These are phyloP conservation scores for Rhizopogon vinicolor DNA, from an alignment of 768 basidiomycete genomes.

Conservation along the genomic window DNA sequence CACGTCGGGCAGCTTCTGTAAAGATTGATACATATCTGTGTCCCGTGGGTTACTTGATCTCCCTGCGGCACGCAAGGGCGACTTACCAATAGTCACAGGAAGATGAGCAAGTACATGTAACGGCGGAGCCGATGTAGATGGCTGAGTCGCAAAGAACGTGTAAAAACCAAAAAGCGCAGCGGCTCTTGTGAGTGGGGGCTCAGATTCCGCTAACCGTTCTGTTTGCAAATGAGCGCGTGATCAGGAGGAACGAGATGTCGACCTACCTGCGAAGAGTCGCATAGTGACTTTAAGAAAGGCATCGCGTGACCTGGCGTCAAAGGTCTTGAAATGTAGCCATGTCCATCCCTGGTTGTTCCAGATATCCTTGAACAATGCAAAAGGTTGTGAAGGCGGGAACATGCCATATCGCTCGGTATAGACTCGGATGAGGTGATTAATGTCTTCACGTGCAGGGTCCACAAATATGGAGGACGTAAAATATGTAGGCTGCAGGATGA, in stretches of 20 bases:
- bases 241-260: background rate
- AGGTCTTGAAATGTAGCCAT: conserved; percentile 71
- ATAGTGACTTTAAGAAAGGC: conserved; percentile 54
- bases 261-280: conserved; percentile 65
- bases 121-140: conserved; percentile 45
- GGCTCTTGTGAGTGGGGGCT: conserved; percentile 50
- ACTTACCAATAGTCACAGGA: conserved; percentile 56
- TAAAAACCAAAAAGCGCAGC: conserved; percentile 68
- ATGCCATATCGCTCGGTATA: conserved; percentile 48
- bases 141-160: conserved; percentile 67
- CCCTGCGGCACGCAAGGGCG: conserved; percentile 2
- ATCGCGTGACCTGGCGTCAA: conserved; percentile 63
- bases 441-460: conserved; percentile 58
- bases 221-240: background rate
- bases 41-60: background rate
- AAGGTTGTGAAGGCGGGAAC: conserved; percentile 40
- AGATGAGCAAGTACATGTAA: conserved; percentile 50
- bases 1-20: conserved; percentile 44
- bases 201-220: conserved; percentile 52
- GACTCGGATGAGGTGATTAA: conserved; percentile 44
- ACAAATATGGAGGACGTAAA: conserved; percentile 79
- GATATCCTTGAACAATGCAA: conserved; percentile 63
- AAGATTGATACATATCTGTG: conserved; percentile 52
- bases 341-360: conserved; percentile 71
- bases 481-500: conserved; percentile 67